A percentile compares a stretch with the other conserved stretches of the same genome.
Conservation (phyloP, 2,329 filamentous ascomycete species). For the Alternaria atra region DNA sequence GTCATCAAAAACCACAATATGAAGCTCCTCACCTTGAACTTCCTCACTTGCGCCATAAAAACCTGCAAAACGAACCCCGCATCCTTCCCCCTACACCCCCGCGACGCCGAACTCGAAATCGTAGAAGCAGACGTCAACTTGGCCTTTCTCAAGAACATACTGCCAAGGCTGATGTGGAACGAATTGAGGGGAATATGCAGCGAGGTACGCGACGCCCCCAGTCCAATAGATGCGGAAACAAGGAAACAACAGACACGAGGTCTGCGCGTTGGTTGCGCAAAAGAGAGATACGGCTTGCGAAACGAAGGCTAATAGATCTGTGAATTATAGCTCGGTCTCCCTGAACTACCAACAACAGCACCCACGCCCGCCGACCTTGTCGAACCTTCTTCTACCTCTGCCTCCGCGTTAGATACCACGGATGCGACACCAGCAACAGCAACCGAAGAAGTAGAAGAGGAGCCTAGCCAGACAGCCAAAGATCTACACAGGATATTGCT, state of each 20-base stretch:
- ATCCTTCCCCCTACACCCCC: conserved; percentile 91
- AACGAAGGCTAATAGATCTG: neutral
- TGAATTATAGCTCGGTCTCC: conserved; percentile 75
- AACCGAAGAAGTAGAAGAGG: conserved; percentile 65
- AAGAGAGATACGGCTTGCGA: neutral
- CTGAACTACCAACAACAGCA: conserved; percentile 66
- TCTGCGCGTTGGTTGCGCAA: too few species aligned
- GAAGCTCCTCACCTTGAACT: conserved; percentile 97
- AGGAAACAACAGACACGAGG: neutral
- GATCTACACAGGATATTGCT: conserved; percentile 84
- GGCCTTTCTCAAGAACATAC: conserved; percentile 81
- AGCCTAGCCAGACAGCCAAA: conserved; percentile 73
- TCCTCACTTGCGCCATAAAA: conserved; percentile 95
- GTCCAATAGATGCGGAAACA: too few species aligned
- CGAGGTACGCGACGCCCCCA: conserved; percentile 65
- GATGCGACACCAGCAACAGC: conserved; percentile 46
- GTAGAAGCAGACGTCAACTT: conserved; percentile 83
- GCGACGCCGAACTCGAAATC: conserved; percentile 88
- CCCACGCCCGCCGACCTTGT: conserved; percentile 48
- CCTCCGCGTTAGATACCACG: conserved; percentile 6
- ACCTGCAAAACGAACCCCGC: conserved; percentile 82
- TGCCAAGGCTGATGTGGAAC: conserved; percentile 88
- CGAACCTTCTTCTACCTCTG: conserved; percentile 10
- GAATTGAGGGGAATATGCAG: conserved; percentile 77
- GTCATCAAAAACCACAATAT: conserved; percentile 59